Base-by-base conservation (phyloP, 1,284 basidiomycete species). In the Phlebopus sp. region DNA sequence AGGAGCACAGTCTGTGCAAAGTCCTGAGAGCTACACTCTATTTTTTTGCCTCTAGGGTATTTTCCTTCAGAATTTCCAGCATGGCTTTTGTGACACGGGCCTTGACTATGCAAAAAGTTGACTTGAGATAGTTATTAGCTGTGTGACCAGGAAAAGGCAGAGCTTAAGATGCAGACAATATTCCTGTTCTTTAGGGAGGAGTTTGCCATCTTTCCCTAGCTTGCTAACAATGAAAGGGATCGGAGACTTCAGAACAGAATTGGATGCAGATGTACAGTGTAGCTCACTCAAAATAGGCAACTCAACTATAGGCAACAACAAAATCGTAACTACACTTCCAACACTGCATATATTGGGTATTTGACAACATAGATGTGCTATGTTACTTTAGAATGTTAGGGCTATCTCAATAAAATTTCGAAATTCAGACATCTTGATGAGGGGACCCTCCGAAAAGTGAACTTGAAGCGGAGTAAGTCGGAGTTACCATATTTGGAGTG, bases 81-180 rank as follows among this genome's bases (percentile, higher is more conserved):
- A 38, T 5, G 0, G n/a, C 21, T 1, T 11, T 23, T 13, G 10
- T 36, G 0, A 23, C 31, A 15, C 11, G 15, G 8, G 30, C 34
- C 14, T 47, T 46, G 5, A 15, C 38, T 23, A 6, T 6, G 21
- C 6, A 6, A 23, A 6, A 23, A 6, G 21, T 4, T 0, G 27
- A 42, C 42, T 52, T 45, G 5, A 27, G 49, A 25, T 58, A 60
- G 18, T 59, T 46, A 5, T 25, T 5, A 10, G 43, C 41, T 1
- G 37, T 42, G 29, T 59, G 58, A 9, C 50, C 45, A 3, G 35
- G 43, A 46, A 55, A n/a, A 58, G 25, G 44, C 56, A 60, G n/a
- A 59, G 50, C 14, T 52, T 50, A 7, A 45, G 37, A 15, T 46
- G 29, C 4, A 47, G 17, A 0, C 43, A 44, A n/a, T 47, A 43